Evolutionary conservation across 164 flowering plant genomes (phyloP).

Genomic region (Brasenia schreberi): DNA sequence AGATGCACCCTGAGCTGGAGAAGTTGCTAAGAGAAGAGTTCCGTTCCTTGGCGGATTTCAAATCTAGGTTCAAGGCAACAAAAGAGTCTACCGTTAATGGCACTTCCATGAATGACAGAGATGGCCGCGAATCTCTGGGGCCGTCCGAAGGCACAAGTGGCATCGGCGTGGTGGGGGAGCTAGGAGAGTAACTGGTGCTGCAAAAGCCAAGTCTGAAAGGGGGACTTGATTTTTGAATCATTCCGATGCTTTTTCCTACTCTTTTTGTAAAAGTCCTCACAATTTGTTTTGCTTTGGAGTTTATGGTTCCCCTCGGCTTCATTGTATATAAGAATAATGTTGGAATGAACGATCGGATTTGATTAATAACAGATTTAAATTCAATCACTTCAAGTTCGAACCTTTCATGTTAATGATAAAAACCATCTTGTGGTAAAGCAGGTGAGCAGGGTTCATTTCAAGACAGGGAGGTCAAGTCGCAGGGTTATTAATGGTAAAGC

Average conservation of each 20-base stretch:
- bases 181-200: neutral
- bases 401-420: too few species aligned
- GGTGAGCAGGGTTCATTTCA: too few species aligned
- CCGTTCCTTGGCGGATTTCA: constrained; percentile 65
- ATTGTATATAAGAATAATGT: neutral
- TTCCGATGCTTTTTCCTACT: neutral
- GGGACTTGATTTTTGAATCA: neutral
- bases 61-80: constrained; percentile 36
- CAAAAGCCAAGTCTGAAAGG: neutral
- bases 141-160: neutral
- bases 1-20: constrained; percentile 72
- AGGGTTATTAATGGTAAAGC: too few species aligned
- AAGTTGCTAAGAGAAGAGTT: constrained; percentile 65
- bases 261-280: neutral
- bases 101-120: neutral
- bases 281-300: neutral
- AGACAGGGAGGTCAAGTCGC: too few species aligned
- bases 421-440: too few species aligned
- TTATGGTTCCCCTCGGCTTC: neutral
- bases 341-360: neutral
- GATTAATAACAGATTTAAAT: neutral
- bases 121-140: neutral
- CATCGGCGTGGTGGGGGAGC: neutral
- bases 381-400: neutral
- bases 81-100: neutral